Percentiles rank a stretch among this genome's conserved stretches.
These are phyloP conservation scores for Phytophthora sp. DNA, from an alignment of 352 stramenopile genomes.

Conservation along the genomic window DNA sequence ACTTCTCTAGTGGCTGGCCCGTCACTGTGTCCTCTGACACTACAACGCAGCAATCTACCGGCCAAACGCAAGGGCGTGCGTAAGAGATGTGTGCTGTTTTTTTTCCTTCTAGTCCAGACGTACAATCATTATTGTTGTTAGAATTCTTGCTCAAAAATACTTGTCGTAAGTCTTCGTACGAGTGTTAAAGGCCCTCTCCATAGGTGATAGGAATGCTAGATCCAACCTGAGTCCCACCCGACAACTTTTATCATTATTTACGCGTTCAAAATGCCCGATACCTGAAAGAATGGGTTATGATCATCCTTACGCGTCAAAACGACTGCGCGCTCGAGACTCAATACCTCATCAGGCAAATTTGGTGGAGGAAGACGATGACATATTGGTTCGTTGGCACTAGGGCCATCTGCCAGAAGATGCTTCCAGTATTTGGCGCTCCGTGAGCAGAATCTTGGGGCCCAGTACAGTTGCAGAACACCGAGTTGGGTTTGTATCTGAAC, in stretches of 20 bases:
- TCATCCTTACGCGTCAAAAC: constrained; percentile 35
- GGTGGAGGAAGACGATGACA: not conserved
- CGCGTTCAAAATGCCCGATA: constrained; percentile 34
- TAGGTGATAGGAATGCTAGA: constrained; percentile 17
- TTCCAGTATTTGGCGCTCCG: constrained; percentile 2
- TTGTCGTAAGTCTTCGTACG: not conserved
- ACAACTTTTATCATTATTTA: constrained; percentile 26
- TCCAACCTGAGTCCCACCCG: constrained; percentile 37
- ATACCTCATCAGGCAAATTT: not conserved
- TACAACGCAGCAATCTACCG: too few species aligned
- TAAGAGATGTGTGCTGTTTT: too few species aligned
- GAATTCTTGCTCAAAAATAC: too few species aligned
- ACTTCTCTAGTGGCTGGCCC: constrained; percentile 51
- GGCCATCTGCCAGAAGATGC: not conserved
- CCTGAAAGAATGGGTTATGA: constrained; percentile 48
- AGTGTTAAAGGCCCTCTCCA: too few species aligned
- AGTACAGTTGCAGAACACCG: constrained; percentile 2
- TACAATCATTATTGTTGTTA: too few species aligned
- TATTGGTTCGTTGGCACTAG: not conserved
- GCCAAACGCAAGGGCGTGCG: too few species aligned
- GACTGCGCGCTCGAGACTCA: constrained; percentile 2
- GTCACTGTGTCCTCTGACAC: too few species aligned
- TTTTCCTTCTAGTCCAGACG: too few species aligned
- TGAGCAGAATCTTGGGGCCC: constrained; percentile 1
- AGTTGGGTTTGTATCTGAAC: constrained; percentile 9